phyloP scores from a whole-genome alignment of 1,284 basidiomycete species.

The Chiua sp. region DNA sequence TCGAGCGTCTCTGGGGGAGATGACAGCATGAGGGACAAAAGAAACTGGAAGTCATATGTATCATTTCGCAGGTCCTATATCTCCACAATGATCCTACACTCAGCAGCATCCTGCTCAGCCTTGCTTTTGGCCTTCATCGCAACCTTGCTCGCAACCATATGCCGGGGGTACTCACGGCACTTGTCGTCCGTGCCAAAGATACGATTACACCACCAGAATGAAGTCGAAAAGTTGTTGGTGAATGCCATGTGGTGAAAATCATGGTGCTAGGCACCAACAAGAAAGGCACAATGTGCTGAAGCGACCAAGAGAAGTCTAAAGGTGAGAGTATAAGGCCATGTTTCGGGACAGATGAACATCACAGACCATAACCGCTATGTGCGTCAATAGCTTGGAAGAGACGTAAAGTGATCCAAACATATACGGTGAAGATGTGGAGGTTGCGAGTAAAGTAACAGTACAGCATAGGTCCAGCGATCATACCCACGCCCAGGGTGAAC shows the following conservation, averaged over 20 bases:
- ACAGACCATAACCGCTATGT: constrained; percentile 90
- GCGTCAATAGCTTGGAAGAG: constrained; percentile 98
- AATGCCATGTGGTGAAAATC: constrained; percentile 97
- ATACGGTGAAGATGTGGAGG: constrained; percentile 92
- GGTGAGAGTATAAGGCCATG: constrained; percentile 3
- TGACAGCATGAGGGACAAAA: not conserved
- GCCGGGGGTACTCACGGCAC: constrained; percentile 78
- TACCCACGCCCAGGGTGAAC: constrained; percentile 88
- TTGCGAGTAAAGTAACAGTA: constrained; percentile 78
- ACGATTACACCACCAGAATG: constrained; percentile 92
- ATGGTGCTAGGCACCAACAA: constrained; percentile 99
- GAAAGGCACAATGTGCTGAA: constrained; percentile 94
- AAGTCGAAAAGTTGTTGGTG: constrained; percentile 90
- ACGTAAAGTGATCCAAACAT: constrained; percentile 92
- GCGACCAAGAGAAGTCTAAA: constrained; percentile 96
- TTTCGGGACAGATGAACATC: not conserved
- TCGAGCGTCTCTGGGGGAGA: constrained; percentile 58
- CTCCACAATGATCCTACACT: constrained; percentile 64
- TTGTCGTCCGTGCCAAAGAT: constrained; percentile 87
- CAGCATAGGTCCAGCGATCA: constrained; percentile 86
- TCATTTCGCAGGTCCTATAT: constrained; percentile 31
- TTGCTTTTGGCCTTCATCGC: constrained; percentile 57
- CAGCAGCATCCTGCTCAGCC: constrained; percentile 58
- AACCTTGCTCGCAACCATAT: constrained; percentile 58
- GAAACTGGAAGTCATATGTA: too few relatives aligned